Evolutionary conservation across 139 green algal genomes (phyloP).

Genomic region (Micromonas commoda): DNA sequence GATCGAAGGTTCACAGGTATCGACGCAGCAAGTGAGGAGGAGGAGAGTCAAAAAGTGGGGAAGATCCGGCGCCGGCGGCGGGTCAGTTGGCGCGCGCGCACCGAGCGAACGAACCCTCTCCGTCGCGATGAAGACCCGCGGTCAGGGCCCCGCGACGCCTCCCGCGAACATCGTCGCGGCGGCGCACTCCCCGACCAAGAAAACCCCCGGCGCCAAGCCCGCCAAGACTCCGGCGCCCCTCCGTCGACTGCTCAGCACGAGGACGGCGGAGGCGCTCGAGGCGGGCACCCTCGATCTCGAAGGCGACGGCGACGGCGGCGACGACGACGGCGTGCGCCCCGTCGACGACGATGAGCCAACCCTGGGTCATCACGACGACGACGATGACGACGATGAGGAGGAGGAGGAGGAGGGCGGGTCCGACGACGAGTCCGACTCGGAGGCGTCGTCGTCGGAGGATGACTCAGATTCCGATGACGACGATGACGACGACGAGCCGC

Average conservation of each 20-base stretch:
- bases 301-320: background rate
- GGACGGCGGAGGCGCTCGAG: too few species aligned
- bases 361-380: background rate
- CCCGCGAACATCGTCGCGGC: too few species aligned
- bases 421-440: background rate
- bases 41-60: too few species aligned
- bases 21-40: too few species aligned
- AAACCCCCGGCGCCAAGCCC: too few species aligned
- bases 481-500: background rate
- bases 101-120: background rate
- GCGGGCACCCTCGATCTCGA: background rate
- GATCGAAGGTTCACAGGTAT: too few species aligned
- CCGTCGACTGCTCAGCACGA: too few species aligned
- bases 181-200: too few species aligned
- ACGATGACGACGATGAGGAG: background rate
- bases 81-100: too few species aligned
- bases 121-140: background rate
- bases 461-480: background rate
- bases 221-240: too few species aligned
- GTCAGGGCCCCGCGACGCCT: background rate
- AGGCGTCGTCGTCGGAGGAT: background rate
- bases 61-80: too few species aligned
- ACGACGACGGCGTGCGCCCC: background rate
- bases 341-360: background rate
- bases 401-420: too few species aligned